phyloP scores from a whole-genome alignment of 805 yeast genomes.

The Starmera caribaea region DNA sequence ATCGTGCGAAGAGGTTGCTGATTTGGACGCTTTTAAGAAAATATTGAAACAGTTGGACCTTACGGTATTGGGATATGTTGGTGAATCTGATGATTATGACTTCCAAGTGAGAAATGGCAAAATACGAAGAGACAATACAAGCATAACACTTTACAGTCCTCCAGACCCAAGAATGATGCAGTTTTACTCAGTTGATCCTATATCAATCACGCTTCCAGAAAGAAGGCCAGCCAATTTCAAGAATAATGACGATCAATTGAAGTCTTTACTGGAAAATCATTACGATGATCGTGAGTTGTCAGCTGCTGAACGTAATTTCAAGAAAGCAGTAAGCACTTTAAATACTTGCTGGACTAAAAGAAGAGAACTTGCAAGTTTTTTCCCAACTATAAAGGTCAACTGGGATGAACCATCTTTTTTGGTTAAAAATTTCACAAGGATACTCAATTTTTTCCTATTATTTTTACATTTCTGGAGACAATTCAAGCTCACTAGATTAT shows the following conservation, averaged over 20 bases:
- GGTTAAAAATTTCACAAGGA: neutral
- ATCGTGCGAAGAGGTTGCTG: neutral
- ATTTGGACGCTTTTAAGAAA: neutral
- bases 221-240: slow-evolving; percentile 6
- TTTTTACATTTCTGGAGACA: neutral
- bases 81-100: slow-evolving; percentile 1
- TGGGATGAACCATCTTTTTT: slow-evolving; percentile 6
- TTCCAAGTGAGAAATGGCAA: slow-evolving; percentile 1
- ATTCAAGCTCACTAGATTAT: slow-evolving; percentile 8
- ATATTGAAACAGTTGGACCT: neutral
- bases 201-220: slow-evolving; percentile 43
- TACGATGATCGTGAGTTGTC: slow-evolving; percentile 2
- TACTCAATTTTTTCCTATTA: neutral
- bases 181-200: slow-evolving; percentile 68
- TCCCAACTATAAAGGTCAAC: slow-evolving; percentile 8
- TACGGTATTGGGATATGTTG: neutral
- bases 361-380: slow-evolving; percentile 1
- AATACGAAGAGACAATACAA: slow-evolving; percentile 8
- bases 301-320: slow-evolving; percentile 5
- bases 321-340: slow-evolving; percentile 5
- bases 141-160: slow-evolving; percentile 50
- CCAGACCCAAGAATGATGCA: slow-evolving; percentile 68
- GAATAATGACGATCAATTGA: slow-evolving; percentile 5
- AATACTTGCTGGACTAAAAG: slow-evolving; percentile 14
- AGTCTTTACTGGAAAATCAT: slow-evolving; percentile 12